Percentiles rank a stretch among this genome's conserved stretches.
These are phyloP conservation scores for Edaphochlamys debaryana DNA, from an alignment of 139 green algal species.

Conservation along the genomic window DNA sequence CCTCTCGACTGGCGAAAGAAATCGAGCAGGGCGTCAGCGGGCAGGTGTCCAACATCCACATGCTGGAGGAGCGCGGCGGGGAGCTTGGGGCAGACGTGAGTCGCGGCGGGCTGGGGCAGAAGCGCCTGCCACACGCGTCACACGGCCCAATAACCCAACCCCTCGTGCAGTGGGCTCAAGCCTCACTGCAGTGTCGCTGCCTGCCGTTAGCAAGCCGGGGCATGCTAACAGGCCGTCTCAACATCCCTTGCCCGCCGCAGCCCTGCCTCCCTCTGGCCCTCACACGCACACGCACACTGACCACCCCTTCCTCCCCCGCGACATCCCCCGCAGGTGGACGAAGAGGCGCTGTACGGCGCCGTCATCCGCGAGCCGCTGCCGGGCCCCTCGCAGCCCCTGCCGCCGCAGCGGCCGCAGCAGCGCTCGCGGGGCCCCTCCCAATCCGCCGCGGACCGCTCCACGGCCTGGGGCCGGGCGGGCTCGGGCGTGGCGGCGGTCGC, in stretches of 20 bases:
- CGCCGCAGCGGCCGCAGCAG: constrained; percentile 39
- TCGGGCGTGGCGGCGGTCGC: constrained; percentile 53
- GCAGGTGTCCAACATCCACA: constrained; percentile 72
- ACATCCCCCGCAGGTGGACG: constrained; percentile 70
- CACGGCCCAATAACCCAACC: too few relatives aligned
- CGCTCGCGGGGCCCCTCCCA: not conserved
- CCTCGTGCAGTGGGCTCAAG: too few relatives aligned
- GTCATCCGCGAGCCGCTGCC: constrained; percentile 61
- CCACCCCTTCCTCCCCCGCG: too few relatives aligned
- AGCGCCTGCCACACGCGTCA: too few relatives aligned
- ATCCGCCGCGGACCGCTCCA: not conserved
- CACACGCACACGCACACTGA: too few relatives aligned
- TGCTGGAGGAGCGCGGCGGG: constrained; percentile 84
- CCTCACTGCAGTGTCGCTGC: too few relatives aligned
- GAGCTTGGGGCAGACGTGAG: constrained; percentile 68
- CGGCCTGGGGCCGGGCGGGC: constrained; percentile 47
- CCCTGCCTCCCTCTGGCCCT: too few relatives aligned
- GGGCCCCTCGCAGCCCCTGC: constrained; percentile 5
- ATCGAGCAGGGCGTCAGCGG: constrained; percentile 68
- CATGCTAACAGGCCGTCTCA: too few relatives aligned
- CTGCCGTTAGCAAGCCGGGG: too few relatives aligned
- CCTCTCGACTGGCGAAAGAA: constrained; percentile 81
- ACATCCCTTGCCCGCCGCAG: too few relatives aligned
- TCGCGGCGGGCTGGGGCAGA: too few relatives aligned
- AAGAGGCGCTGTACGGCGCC: constrained; percentile 87